Percentiles rank a stretch among this genome's conserved stretches.
Conservation (phyloP, 805 yeast genomes). For the Lipomyces yamanashiensis region DNA sequence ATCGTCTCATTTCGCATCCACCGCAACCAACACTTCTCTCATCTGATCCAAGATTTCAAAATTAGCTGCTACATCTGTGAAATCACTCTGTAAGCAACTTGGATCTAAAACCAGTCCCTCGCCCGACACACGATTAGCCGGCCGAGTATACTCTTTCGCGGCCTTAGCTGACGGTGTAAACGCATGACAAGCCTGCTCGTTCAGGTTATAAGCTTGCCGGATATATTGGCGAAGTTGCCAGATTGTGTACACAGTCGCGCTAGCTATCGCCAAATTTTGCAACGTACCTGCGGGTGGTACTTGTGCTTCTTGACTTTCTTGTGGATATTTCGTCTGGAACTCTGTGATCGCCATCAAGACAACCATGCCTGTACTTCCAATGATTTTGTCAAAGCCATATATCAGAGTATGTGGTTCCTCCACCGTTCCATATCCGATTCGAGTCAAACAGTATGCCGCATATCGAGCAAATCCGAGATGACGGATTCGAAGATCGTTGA, state of each 20-base stretch:
- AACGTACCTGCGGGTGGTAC: background rate
- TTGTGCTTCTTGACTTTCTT: background rate
- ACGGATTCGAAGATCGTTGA: constrained; percentile 27
- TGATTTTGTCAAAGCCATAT: constrained; percentile 51
- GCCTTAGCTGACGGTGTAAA: constrained; percentile 13
- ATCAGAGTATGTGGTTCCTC: constrained; percentile 60
- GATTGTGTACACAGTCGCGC: constrained; percentile 16
- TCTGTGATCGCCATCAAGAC: constrained; percentile 25
- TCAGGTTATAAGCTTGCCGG: constrained; percentile 22
- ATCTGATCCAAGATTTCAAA: constrained; percentile 2
- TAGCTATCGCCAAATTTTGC: constrained; percentile 17
- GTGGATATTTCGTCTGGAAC: background rate
- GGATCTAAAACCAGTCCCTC: constrained; percentile 8
- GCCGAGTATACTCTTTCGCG: constrained; percentile 20
- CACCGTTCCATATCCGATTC: constrained; percentile 48
- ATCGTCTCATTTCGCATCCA: constrained; percentile 9
- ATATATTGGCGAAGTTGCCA: constrained; percentile 26
- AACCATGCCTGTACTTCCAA: constrained; percentile 50
- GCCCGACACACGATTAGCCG: constrained; percentile 1
- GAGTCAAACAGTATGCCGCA: constrained; percentile 50
- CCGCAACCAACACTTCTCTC: constrained; percentile 16
- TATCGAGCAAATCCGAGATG: constrained; percentile 46
- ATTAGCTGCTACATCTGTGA: constrained; percentile 12
- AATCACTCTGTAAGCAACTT: constrained; percentile 15
- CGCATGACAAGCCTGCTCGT: constrained; percentile 23